phyloP scores from a whole-genome alignment of 257 asterid species.

The Misopates orontium region DNA sequence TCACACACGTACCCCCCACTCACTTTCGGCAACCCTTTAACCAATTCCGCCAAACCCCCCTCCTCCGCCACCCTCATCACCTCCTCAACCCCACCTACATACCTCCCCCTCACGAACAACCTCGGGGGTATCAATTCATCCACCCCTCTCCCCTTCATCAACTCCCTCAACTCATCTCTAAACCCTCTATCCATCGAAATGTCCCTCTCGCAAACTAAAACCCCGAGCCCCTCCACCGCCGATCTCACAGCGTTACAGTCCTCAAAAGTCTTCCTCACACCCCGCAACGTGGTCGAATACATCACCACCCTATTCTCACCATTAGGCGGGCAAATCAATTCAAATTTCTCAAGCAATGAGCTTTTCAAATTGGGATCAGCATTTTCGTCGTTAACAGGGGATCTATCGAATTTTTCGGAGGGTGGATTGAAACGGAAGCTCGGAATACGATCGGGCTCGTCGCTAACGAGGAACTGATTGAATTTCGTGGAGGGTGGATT shows the following conservation, averaged over 20 bases:
- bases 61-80: slow-evolving; percentile 68
- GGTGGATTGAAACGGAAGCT: slow-evolving; percentile 55
- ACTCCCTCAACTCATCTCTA: slow-evolving; percentile 61
- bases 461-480: too few species aligned
- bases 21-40: slow-evolving; percentile 57
- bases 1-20: slow-evolving; percentile 60
- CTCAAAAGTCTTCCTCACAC: slow-evolving; percentile 84
- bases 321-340: slow-evolving; percentile 65
- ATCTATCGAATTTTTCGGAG: slow-evolving; percentile 7
- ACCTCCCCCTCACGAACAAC: slow-evolving; percentile 72
- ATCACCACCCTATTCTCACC: slow-evolving; percentile 74
- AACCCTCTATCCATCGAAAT: slow-evolving; percentile 85
- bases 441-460: slow-evolving; percentile 50
- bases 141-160: slow-evolving; percentile 51
- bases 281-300: slow-evolving; percentile 76
- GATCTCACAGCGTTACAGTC: slow-evolving; percentile 81
- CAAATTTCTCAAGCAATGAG: slow-evolving; percentile 41
- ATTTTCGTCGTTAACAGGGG: slow-evolving; percentile 30
- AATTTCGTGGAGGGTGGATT: too few species aligned
- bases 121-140: slow-evolving; percentile 64
- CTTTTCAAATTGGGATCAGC: slow-evolving; percentile 28
- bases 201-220: slow-evolving; percentile 68
- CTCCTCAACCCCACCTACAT: slow-evolving; percentile 80
- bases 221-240: slow-evolving; percentile 56
- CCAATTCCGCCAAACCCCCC: slow-evolving; percentile 53